These are phyloP conservation scores for Penicillium sp. DNA, from an alignment of 2,329 filamentous ascomycete species.

Conservation along the genomic window DNA sequence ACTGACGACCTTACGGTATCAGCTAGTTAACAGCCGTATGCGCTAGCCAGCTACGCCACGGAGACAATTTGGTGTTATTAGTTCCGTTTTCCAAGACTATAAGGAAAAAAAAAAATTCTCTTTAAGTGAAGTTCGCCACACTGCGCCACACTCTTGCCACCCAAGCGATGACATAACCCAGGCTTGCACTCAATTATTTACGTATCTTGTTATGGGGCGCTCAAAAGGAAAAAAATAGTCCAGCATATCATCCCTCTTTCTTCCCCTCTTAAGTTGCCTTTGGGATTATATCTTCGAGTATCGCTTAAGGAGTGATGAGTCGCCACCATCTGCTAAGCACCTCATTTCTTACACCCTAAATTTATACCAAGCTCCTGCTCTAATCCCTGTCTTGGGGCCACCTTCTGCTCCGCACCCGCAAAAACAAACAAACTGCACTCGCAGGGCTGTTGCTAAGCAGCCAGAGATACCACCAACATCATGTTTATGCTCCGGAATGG, in stretches of 20 bases:
- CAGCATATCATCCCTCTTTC: conserved; percentile 13
- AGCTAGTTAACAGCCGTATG: conserved; percentile 8
- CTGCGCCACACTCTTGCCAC: conserved; percentile 29
- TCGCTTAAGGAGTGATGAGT: not conserved
- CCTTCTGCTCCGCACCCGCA: conserved; percentile 8
- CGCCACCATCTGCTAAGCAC: not conserved
- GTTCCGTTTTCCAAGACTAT: not conserved
- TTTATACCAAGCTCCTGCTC: not conserved
- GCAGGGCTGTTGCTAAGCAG: conserved; percentile 28
- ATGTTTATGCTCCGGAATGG: conserved; percentile 65
- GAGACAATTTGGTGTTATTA: not conserved
- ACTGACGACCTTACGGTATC: conserved; percentile 7
- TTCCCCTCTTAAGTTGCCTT: not conserved
- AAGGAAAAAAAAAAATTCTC: no score
- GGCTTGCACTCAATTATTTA: conserved; percentile 13
- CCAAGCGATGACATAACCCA: conserved; percentile 28
- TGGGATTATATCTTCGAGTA: not conserved
- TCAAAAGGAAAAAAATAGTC: conserved; percentile 13
- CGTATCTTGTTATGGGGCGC: conserved; percentile 21
- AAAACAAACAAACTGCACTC: conserved; percentile 22
- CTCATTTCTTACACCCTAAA: not conserved
- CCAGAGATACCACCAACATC: conserved; percentile 47
- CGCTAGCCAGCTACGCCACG: not conserved
- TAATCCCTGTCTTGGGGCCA: conserved; percentile 17
- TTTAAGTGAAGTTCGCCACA: not conserved